A percentile compares a stretch with the other conserved stretches of the same genome.
phyloP scores from a whole-genome alignment of 2,329 filamentous ascomycete species.

The Fusarium denticulatum region DNA sequence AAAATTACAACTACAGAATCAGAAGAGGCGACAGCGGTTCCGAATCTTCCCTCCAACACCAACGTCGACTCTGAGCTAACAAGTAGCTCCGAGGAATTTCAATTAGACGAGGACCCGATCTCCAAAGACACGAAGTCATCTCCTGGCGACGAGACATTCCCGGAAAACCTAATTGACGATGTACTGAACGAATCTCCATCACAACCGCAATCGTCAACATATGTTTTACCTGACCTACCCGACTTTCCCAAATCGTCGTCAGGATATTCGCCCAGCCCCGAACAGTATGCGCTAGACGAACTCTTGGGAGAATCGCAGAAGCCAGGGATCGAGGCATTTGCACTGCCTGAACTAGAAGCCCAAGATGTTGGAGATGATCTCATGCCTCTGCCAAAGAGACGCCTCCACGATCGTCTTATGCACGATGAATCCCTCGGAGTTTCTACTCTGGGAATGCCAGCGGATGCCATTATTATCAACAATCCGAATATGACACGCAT shows the following conservation, averaged over 20 bases:
- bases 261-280: background rate
- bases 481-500: slow-evolving; percentile 48
- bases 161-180: background rate
- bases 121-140: background rate
- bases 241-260: background rate
- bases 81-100: background rate
- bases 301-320: background rate
- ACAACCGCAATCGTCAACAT: background rate
- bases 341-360: slow-evolving; percentile 10
- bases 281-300: background rate
- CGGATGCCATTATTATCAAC: slow-evolving; percentile 59
- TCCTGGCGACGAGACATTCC: background rate
- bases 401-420: slow-evolving; percentile 42
- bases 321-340: background rate
- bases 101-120: background rate
- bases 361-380: background rate
- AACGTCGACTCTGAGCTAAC: background rate
- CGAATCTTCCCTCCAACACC: background rate
- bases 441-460: slow-evolving; percentile 49
- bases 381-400: background rate
- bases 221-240: background rate
- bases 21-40: background rate
- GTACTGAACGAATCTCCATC: background rate
- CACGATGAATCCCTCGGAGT: slow-evolving; percentile 46
- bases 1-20: background rate